Percentiles rank a stretch among this genome's conserved stretches.
phyloP scores from a whole-genome alignment of 177 flowering plant genomes.

The Vitis hybrid region DNA sequence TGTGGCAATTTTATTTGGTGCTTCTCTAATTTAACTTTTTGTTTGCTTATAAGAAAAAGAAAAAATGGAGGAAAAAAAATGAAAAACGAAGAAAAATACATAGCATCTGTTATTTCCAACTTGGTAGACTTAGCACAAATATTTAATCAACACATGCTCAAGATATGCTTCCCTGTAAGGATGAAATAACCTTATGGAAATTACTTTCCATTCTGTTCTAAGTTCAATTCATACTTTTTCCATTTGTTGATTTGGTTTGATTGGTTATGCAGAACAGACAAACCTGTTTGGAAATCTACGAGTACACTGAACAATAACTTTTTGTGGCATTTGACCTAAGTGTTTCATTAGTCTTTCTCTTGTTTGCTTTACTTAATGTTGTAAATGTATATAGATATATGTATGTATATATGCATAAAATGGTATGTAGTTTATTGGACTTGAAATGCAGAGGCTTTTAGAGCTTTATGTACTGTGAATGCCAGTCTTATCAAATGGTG shows the following conservation, averaged over 20 bases:
- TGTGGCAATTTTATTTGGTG: too few relatives aligned
- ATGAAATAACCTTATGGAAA: not conserved
- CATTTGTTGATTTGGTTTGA: not conserved
- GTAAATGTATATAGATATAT: not conserved
- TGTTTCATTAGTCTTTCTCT: not conserved
- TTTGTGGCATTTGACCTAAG: not conserved
- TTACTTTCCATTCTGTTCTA: not conserved
- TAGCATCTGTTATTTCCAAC: not conserved
- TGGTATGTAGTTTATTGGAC: too few relatives aligned
- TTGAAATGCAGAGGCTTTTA: too few relatives aligned
- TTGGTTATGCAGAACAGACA: slow-evolving; percentile 62
- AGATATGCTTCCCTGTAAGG: not conserved
- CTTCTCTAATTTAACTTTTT: too few relatives aligned
- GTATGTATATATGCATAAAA: too few relatives aligned
- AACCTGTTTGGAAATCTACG: slow-evolving; percentile 90
- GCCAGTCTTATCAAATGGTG: too few relatives aligned
- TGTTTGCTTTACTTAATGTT: not conserved
- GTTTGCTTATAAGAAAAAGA: too few relatives aligned
- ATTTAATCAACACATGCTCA: not conserved
- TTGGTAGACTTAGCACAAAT: not conserved
- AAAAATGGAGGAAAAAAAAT: too few relatives aligned
- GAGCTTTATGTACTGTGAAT: too few relatives aligned
- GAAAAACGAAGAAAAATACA: too few relatives aligned
- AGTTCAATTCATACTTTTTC: not conserved
- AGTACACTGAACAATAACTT: slow-evolving; percentile 30